Evolutionary conservation across 192 early-diverging fungal species (phyloP).

Genomic region (Backusella parvicylindrica): DNA sequence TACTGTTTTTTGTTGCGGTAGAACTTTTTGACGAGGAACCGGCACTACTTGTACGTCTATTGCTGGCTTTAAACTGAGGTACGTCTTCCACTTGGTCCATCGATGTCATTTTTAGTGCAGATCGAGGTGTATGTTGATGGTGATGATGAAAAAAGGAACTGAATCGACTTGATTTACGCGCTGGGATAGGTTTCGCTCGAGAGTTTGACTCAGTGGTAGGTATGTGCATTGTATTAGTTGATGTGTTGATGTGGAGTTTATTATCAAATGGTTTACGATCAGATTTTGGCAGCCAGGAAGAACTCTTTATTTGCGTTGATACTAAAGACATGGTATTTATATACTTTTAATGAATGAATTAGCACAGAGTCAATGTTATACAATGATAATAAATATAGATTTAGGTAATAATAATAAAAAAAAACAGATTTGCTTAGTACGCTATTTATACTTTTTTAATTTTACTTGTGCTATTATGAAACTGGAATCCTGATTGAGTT

Average conservation of each 20-base stretch:
- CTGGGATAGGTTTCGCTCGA: background rate
- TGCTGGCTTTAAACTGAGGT: background rate
- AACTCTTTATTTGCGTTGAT: background rate
- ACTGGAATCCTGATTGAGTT: background rate
- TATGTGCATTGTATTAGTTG: background rate
- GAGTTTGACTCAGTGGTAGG: background rate
- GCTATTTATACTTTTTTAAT: slow-evolving; percentile 4
- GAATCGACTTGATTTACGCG: background rate
- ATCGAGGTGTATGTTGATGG: background rate
- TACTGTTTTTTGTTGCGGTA: background rate
- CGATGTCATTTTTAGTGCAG: background rate
- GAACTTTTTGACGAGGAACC: background rate
- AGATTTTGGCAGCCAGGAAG: background rate
- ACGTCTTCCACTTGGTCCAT: background rate
- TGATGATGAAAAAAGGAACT: background rate
- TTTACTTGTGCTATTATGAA: background rate
- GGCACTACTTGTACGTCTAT: background rate
- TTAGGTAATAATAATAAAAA: background rate
- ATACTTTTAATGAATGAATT: background rate
- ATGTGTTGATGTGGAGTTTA: background rate
- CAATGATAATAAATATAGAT: background rate
- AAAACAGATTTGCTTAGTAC: background rate
- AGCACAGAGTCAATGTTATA: background rate
- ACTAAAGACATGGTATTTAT: background rate
- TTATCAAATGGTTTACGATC: background rate